Evolutionary conservation across 495 filamentous ascomycete species (phyloP).

Genomic region (Annulohypoxylon bovei): DNA sequence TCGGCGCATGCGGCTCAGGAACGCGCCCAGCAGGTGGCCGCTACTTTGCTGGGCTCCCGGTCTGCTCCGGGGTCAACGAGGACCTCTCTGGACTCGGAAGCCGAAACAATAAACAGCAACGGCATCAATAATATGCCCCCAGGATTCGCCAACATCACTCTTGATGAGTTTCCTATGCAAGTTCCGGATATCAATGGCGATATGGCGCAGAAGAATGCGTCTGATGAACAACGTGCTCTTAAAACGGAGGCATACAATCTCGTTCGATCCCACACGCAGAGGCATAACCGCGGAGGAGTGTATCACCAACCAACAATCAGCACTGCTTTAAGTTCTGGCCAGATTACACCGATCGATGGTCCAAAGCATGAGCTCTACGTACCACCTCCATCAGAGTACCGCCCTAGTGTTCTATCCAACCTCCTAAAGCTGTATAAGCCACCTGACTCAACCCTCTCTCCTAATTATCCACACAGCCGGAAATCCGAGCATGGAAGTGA

Average conservation of each 20-base stretch:
- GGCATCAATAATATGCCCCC: slow-evolving; percentile 25
- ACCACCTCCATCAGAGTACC: slow-evolving; percentile 74
- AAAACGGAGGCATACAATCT: slow-evolving; percentile 59
- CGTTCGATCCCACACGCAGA: slow-evolving; percentile 62
- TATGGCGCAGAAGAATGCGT: slow-evolving; percentile 25
- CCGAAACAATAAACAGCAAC: slow-evolving; percentile 31
- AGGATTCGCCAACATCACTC: slow-evolving; percentile 29
- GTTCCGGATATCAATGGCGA: slow-evolving; percentile 32
- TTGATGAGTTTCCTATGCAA: slow-evolving; percentile 29
- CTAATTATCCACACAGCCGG: slow-evolving; percentile 40
- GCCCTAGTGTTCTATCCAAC: slow-evolving; percentile 78
- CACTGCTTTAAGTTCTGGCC: slow-evolving; percentile 62
- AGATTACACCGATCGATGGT: slow-evolving; percentile 68
- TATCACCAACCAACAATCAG: slow-evolving; percentile 33
- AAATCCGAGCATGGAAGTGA: slow-evolving; percentile 44
- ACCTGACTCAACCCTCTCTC: slow-evolving; percentile 36
- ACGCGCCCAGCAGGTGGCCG: slow-evolving; percentile 51
- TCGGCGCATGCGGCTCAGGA: slow-evolving; percentile 54
- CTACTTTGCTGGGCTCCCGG: slow-evolving; percentile 43
- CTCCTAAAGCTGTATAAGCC: slow-evolving; percentile 78
- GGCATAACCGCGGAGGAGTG: slow-evolving; percentile 14
- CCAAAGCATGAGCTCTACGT: slow-evolving; percentile 71
- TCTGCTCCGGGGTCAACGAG: slow-evolving; percentile 52
- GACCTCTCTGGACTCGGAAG: slow-evolving; percentile 49
- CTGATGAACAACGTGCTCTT: slow-evolving; percentile 42